phyloP scores from a whole-genome alignment of 495 filamentous ascomycete species.

The Penicillium macrosclerotiorum region DNA sequence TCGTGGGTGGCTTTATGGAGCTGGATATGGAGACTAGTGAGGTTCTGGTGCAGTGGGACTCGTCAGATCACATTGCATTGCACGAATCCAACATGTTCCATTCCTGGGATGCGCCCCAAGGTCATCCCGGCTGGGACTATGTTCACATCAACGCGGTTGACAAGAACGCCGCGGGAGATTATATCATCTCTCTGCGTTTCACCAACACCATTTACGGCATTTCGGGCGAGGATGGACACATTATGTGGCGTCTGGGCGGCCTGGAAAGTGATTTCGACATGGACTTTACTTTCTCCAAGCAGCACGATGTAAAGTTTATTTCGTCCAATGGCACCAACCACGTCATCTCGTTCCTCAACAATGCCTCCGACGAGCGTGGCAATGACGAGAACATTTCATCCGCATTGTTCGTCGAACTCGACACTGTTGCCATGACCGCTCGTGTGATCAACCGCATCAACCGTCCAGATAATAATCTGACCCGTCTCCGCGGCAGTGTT shows the following conservation, averaged over 20 bases:
- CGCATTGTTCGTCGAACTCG: constrained; percentile 53
- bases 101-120: constrained; percentile 22
- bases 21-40: constrained; percentile 46
- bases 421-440: constrained; percentile 47
- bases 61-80: constrained; percentile 39
- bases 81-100: constrained; percentile 48
- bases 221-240: constrained; percentile 52
- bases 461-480: constrained; percentile 49
- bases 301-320: constrained; percentile 59
- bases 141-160: constrained; percentile 44
- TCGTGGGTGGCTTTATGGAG: constrained; percentile 43
- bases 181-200: constrained; percentile 57
- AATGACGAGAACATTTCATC: constrained; percentile 44
- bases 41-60: constrained; percentile 48
- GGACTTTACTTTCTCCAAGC: constrained; percentile 56
- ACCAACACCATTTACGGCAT: constrained; percentile 56
- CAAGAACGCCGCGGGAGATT: constrained; percentile 50
- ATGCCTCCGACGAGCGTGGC: constrained; percentile 45
- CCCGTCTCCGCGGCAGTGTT: constrained; percentile 59
- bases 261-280: constrained; percentile 38
- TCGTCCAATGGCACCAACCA: constrained; percentile 49
- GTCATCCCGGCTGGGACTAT: constrained; percentile 38
- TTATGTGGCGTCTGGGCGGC: constrained; percentile 60
- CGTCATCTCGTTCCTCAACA: constrained; percentile 55
- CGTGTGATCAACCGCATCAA: constrained; percentile 37